Base-by-base conservation (phyloP, 306 rosid species). In the Albizia julibrissin region DNA sequence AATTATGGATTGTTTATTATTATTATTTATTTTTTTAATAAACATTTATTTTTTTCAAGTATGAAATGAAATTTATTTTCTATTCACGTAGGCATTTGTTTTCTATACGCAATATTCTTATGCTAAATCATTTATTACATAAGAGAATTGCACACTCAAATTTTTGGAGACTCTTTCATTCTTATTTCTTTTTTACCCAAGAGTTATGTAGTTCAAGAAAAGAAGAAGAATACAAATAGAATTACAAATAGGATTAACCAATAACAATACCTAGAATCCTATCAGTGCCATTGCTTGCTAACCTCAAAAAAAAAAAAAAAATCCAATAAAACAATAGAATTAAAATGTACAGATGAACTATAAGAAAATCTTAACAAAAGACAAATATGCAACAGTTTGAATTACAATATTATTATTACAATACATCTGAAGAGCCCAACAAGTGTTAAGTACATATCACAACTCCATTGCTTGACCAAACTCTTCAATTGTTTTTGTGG, bases 401-500 rank as follows among this genome's bases (percentile, higher is more conserved):
- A 47, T 75, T 43, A 79, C 56, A 58, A 22, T 21, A 58, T 58
- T 54, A 50, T 10, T 21, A 58, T 58, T 54, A 50, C 16, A 64
- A 12, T 29, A 50, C 73, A 80, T 3, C 4, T 27, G 49, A 7
- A 82, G 71, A 65, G 62, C 75, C 71, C 10, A 84, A 58, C 13
- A 19, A 26, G 50, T 49, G 67, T 33, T 44, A 81, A 79, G 67
- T 64, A 39, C 50, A 71, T 62, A 78, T 91, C 81, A 90, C 86
- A 88, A 78, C 59, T 89, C 86, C 81, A 87, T 69, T 83, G 79
- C 93, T 80, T 80, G 87, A 75, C 99, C 93, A 61, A 92, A 93
- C 80, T 95, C 97, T 89, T 95, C 98, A 62, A 91, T 87, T 31
- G 97, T 93, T 85, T 93, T 89, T 2, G 92, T 90, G 74, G 98